These are phyloP conservation scores for Teratosphaeria epicoccoides DNA, from an alignment of 2,329 filamentous ascomycete genomes.

Conservation along the genomic window DNA sequence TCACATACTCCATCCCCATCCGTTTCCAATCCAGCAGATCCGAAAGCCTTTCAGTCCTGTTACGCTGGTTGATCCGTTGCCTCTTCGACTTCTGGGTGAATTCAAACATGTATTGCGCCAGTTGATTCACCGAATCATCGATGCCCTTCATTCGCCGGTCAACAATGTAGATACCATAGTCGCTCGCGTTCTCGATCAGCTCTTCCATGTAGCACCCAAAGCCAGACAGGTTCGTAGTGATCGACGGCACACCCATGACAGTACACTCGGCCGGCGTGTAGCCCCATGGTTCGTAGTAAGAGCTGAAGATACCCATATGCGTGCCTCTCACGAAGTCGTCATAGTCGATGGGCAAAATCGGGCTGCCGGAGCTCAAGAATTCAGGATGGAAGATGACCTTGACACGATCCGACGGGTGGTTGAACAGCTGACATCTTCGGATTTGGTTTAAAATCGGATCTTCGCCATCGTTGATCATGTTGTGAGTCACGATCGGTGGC, in stretches of 20 bases:
- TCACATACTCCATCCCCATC: constrained; percentile 99
- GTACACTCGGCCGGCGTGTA: constrained; percentile 98
- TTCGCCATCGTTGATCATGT: constrained; percentile 90
- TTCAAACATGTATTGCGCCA: constrained; percentile 85
- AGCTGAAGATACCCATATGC: constrained; percentile 88
- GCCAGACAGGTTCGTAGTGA: constrained; percentile 93
- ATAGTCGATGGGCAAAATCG: constrained; percentile 89
- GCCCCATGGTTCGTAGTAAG: constrained; percentile 98
- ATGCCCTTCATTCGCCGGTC: constrained; percentile 91
- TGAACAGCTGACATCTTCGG: constrained; percentile 91
- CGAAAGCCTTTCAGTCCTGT: constrained; percentile 87
- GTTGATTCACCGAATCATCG: constrained; percentile 93
- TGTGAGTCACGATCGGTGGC: constrained; percentile 95
- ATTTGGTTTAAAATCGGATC: constrained; percentile 95
- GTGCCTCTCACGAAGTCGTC: constrained; percentile 97
- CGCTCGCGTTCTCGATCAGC: constrained; percentile 91
- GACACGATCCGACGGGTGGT: constrained; percentile 86
- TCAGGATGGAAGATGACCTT: constrained; percentile 98
- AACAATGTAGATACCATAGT: constrained; percentile 98
- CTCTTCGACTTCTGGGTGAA: constrained; percentile 87
- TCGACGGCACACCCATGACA: constrained; percentile 96
- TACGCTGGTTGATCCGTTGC: constrained; percentile 97
- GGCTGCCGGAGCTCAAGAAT: constrained; percentile 91
- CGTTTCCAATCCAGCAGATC: constrained; percentile 97
- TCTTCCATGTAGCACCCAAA: constrained; percentile 99